Conservation (phyloP, 192 early-diverging fungal genomes). For the Piromyces sp. region DNA sequence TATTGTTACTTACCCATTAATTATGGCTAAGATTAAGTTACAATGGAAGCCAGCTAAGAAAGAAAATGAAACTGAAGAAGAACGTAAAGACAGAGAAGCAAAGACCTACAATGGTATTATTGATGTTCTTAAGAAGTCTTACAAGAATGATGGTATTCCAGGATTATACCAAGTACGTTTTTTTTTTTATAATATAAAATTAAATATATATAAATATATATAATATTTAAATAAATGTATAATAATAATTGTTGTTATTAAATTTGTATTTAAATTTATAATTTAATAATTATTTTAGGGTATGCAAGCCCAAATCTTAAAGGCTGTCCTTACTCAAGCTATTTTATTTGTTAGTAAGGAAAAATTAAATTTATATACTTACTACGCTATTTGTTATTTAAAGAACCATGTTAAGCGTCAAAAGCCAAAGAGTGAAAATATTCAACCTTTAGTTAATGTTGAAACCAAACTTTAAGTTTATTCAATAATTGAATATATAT, state of each 20-base stretch:
- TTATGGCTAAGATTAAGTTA: constrained; percentile 96
- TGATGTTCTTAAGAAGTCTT: constrained; percentile 70
- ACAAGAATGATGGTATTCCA: constrained; percentile 55
- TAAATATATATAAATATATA: no score
- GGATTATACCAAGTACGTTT: constrained; percentile 85
- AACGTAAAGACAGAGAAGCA: constrained; percentile 6
- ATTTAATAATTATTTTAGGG: constrained; percentile 28
- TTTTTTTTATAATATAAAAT: no score
- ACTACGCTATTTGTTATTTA: not conserved
- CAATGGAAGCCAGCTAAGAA: constrained; percentile 74
- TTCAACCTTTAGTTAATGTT: not conserved
- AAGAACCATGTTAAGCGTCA: not conserved
- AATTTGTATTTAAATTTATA: no score
- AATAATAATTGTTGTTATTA: no score
- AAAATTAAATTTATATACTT: constrained; percentile 56
- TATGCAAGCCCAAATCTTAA: constrained; percentile 90
- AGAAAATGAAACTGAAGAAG: constrained; percentile 9
- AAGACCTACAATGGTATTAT: constrained; percentile 59
- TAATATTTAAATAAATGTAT: no score
- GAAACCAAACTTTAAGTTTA: not conserved
- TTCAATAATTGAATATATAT: not conserved
- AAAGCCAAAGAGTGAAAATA: not conserved
- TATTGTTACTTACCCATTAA: constrained; percentile 73
- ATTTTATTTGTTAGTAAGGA: constrained; percentile 93
- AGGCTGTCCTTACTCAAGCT: constrained; percentile 99